Evolutionary conservation across 495 filamentous ascomycete species (phyloP), one percentile per base, ranked within the genome.

Genomic region (Astrocystis sublimbata): DNA sequence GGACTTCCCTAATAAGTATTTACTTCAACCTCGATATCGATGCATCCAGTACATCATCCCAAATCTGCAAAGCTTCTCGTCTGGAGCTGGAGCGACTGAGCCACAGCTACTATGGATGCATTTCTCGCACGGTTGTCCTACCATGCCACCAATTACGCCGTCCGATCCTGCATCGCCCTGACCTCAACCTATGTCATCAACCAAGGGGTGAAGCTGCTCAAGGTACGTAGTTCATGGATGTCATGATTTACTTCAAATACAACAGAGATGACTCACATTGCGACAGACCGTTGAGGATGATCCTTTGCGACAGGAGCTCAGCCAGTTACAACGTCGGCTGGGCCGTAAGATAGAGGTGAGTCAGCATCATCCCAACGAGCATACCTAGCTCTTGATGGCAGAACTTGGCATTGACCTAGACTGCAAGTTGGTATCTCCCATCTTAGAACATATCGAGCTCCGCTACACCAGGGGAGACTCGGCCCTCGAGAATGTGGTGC

Each of bases 61-160:
- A 38, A 30, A 36, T 36, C 49, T 58, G 21, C 55, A 52, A 21
- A 51, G 49, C 58, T 61, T 55, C 47, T 49, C n/a, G 51, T 61
- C 30, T 36, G 59, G 59, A 33, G 59, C 51, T 41, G 60, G 33
- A 49, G 60, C 60, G 43, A 55, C 50, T 49, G 60, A 49, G 50
- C 50, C n/a, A 40, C 17, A 21, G 33, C 55, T 58, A 54, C 71
- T 59, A 96, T 96, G 92, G 92, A 96, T 66, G 82, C 86, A 59
- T 84, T 96, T 60, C 77, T 96, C 59, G 76, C 80, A 42, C 86
- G 86, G 61, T 84, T 94, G 74, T 66, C 81, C 62, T 62, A 66
- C 46, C 92, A 96, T 78, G 91, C 92, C 47, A 88, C 93, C 85
- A 96, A 92, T 76, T 93, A 91, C 83, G 92, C 91, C 74, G 90